Evolutionary conservation across 305 asterid genomes (phyloP), one percentile per base, ranked within the genome.

Genomic region (Andrographis paniculata): DNA sequence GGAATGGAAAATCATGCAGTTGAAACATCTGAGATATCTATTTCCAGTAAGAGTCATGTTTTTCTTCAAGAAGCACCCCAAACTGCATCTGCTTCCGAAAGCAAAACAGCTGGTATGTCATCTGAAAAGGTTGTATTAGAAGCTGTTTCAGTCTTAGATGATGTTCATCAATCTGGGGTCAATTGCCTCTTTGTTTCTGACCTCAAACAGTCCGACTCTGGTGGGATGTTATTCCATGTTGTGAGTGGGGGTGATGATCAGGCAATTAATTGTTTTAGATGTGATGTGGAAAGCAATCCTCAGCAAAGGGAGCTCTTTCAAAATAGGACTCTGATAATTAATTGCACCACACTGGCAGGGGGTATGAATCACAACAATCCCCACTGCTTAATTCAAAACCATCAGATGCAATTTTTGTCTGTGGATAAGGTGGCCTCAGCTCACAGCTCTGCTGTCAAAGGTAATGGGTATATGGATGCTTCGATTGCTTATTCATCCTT

Each of bases 231-330:
- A 16, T 72, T 72, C 69, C 75, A 49, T 67, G 64, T 82, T 46
- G 57, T 89, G 56, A 85, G 92, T 59, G 98, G 98, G 44, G 98
- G 98, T 14, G 98, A 89, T 59, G 98, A 89, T 77, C 98, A 85
- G 72, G 79, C 91, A 16, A 74, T 89, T 57, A 78, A 56, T 63
- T 78, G 80, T 67, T 63, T 80, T 57, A 66, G 74, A 73, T 72
- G 77, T 55, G 78, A 70, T 70, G 44, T 85, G 62, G 62, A 72
- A 42, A 14, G 61, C 23, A 55, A 64, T 24, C 30, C 30, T 58
- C 62, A 61, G 15, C 41, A 16, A 41, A 33, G 53, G 24, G 61
- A 71, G 66, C 53, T 46, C 50, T 59, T 45, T 48, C 68, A 60
- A 41, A 55, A 42, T 56, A 49, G 12, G 23, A 46, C 60, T 43